These are phyloP conservation scores for Penicillium macrosclerotiorum DNA, from an alignment of 495 filamentous ascomycete species.

Conservation along the genomic window DNA sequence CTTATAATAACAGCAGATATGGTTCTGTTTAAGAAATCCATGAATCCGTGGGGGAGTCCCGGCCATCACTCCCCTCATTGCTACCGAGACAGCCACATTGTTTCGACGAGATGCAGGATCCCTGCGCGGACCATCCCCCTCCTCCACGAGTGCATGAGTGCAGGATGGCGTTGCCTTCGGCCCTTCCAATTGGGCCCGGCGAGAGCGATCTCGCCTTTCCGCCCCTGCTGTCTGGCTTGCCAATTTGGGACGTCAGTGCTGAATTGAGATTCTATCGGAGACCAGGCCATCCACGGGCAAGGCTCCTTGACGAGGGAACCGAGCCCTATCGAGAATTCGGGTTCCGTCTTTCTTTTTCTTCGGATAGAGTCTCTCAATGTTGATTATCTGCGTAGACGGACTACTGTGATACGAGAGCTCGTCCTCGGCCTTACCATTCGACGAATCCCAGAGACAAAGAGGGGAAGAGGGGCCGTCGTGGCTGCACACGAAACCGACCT, in stretches of 20 bases:
- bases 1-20: too few relatives aligned
- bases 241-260: not conserved
- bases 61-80: not conserved
- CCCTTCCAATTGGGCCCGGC: not conserved
- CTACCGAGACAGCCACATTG: constrained; percentile 14
- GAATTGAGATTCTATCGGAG: not conserved
- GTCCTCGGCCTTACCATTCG: too few relatives aligned
- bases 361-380: too few relatives aligned
- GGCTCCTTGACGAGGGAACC: too few relatives aligned
- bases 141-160: too few relatives aligned
- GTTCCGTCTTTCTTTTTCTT: too few relatives aligned
- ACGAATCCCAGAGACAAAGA: constrained; percentile 1
- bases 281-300: too few relatives aligned
- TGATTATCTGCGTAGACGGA: too few relatives aligned
- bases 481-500: constrained; percentile 16
- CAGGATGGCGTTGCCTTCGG: constrained; percentile 5
- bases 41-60: not conserved
- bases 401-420: too few relatives aligned
- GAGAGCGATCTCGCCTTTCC: not conserved
- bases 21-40: too few relatives aligned
- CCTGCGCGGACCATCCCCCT: constrained; percentile 7
- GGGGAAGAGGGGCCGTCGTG: constrained; percentile 13
- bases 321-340: too few relatives aligned
- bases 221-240: not conserved
- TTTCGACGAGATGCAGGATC: constrained; percentile 13